Percentiles rank a stretch among this genome's conserved stretches.
Conservation (phyloP, 2,329 filamentous ascomycete species). For the Zymoseptoria passerinii region DNA sequence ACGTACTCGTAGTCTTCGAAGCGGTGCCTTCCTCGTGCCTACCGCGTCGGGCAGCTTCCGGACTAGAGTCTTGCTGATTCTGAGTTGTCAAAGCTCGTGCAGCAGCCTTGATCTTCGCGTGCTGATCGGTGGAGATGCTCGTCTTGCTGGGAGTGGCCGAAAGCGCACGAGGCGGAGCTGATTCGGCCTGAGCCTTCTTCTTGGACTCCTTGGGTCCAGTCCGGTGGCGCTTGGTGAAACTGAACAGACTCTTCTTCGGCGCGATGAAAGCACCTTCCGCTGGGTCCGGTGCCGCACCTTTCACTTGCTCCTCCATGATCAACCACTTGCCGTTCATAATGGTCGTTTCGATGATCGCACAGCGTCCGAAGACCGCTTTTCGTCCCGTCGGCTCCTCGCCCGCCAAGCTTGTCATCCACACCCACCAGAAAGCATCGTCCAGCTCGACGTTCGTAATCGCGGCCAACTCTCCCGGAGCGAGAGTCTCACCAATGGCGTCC, state of each 20-base stretch:
- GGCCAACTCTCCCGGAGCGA: constrained; percentile 89
- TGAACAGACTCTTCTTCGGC: constrained; percentile 85
- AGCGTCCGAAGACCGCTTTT: constrained; percentile 90
- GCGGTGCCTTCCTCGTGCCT: constrained; percentile 45
- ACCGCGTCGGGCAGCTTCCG: constrained; percentile 46
- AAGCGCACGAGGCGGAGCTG: constrained; percentile 36
- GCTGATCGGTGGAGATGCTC: constrained; percentile 81
- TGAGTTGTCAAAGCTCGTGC: constrained; percentile 68
- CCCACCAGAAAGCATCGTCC: constrained; percentile 98
- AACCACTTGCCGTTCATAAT: constrained; percentile 81
- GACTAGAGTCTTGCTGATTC: constrained; percentile 35
- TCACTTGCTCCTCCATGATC: constrained; percentile 92
- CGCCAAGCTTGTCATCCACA: constrained; percentile 95
- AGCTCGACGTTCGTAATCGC: constrained; percentile 80
- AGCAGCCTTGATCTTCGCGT: constrained; percentile 85
- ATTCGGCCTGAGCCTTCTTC: constrained; percentile 40
- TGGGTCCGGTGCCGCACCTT: constrained; percentile 79
- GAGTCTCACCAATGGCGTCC: constrained; percentile 56
- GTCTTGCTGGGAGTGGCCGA: constrained; percentile 60
- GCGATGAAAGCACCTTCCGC: constrained; percentile 82
- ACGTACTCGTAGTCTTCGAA: constrained; percentile 76
- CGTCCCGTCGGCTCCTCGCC: constrained; percentile 77
- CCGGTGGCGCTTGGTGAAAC: constrained; percentile 65
- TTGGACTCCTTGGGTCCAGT: constrained; percentile 62
- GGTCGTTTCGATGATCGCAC: constrained; percentile 80